A percentile compares a stretch with the other conserved stretches of the same genome.
Conservation (phyloP, 2,329 filamentous ascomycete genomes). For the Colletotrichum cuscutae region DNA sequence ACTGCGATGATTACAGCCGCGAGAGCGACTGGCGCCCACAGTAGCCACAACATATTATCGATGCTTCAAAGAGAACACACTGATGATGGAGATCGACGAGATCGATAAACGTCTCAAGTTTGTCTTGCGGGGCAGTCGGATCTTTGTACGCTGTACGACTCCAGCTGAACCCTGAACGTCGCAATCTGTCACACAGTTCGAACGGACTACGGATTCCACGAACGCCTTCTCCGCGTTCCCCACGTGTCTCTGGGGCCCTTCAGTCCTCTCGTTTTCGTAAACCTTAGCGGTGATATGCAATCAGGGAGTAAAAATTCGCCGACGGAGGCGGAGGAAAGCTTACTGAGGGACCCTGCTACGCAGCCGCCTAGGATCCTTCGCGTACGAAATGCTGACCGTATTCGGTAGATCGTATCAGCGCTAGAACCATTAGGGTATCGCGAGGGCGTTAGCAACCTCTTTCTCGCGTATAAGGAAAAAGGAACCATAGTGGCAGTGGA, state of each 20-base stretch:
- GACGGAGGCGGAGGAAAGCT: neutral
- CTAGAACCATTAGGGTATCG: neutral
- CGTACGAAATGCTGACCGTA: conserved; percentile 1
- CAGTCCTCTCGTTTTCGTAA: neutral
- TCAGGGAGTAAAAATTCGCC: neutral
- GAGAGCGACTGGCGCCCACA: conserved; percentile 1
- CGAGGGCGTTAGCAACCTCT: neutral
- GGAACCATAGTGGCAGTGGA: neutral
- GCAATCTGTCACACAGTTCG: neutral
- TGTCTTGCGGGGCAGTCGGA: neutral
- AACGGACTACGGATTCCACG: too few relatives aligned
- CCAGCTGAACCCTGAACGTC: neutral
- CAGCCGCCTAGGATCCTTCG: neutral
- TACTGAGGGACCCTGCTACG: neutral
- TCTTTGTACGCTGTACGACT: neutral
- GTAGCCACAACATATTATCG: conserved; percentile 16
- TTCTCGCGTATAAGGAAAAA: neutral
- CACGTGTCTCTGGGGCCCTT: too few relatives aligned
- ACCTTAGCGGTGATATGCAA: neutral
- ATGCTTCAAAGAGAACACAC: neutral
- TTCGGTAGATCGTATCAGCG: conserved; percentile 4
- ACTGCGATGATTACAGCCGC: neutral
- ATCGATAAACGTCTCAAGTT: neutral
- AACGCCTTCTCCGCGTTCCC: too few relatives aligned
- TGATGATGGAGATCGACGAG: neutral